Conservation (phyloP, 805 yeast species). For the Lipomyces mesembrius region DNA sequence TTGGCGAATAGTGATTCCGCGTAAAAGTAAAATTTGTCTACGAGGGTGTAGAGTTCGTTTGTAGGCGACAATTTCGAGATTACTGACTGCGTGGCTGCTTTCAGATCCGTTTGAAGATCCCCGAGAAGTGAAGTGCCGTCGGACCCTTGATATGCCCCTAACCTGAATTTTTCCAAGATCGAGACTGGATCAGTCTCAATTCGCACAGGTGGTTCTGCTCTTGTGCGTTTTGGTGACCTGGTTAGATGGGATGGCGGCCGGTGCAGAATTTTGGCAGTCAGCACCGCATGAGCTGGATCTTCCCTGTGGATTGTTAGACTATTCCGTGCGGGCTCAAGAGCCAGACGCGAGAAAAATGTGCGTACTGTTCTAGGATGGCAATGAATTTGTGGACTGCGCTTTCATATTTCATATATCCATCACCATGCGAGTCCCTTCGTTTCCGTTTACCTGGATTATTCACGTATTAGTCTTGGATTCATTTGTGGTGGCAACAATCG, state of each 20-base stretch:
- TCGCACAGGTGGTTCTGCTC: constrained; percentile 8
- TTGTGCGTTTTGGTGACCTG: constrained; percentile 14
- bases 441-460: background rate
- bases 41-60: constrained; percentile 15
- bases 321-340: background rate
- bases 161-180: constrained; percentile 21
- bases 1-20: constrained; percentile 26
- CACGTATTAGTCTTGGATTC: background rate
- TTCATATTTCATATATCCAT: background rate
- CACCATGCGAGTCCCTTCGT: background rate
- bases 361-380: constrained; percentile 26
- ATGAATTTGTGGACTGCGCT: constrained; percentile 19
- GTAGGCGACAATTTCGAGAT: constrained; percentile 22
- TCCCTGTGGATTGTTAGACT: constrained; percentile 13
- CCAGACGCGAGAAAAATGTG: background rate
- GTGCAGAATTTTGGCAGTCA: constrained; percentile 19
- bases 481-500: background rate
- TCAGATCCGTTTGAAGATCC: constrained; percentile 23
- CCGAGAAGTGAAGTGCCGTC: constrained; percentile 10
- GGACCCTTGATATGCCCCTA: constrained; percentile 20
- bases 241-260: constrained; percentile 11
- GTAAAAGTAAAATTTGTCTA: constrained; percentile 25
- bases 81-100: constrained; percentile 20
- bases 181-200: constrained; percentile 16
- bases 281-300: constrained; percentile 27